A percentile compares a stretch with the other conserved stretches of the same genome.
Conservation (phyloP, 495 filamentous ascomycete species). For the Penicillium taxi region DNA sequence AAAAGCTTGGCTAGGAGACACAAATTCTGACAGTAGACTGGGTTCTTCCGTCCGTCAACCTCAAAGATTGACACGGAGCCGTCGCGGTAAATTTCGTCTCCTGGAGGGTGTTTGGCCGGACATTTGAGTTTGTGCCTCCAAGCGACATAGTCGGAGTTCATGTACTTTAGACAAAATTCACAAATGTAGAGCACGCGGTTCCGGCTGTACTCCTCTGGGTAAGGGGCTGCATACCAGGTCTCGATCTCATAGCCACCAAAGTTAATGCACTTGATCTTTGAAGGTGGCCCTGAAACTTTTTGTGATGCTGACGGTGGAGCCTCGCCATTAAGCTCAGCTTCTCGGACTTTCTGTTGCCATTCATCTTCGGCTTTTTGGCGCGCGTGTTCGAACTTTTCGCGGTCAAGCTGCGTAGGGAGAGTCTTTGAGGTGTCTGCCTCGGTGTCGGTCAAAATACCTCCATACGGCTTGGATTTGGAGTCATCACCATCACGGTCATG, state of each 20-base stretch:
- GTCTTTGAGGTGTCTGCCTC: slow-evolving; percentile 90
- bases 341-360: slow-evolving; percentile 60
- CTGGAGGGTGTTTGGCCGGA: slow-evolving; percentile 88
- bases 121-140: slow-evolving; percentile 99
- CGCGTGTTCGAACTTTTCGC: slow-evolving; percentile 78
- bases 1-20: slow-evolving; percentile 95
- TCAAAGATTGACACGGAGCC: slow-evolving; percentile 91
- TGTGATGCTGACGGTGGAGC: slow-evolving; percentile 41
- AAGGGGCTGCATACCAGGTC: slow-evolving; percentile 98
- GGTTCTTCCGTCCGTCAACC: slow-evolving; percentile 93
- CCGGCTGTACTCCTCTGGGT: slow-evolving; percentile 95
- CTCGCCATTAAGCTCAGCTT: slow-evolving; percentile 41
- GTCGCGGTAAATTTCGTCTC: slow-evolving; percentile 97
- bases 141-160: slow-evolving; percentile 96
- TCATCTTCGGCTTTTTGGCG: slow-evolving; percentile 84
- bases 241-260: slow-evolving; percentile 97
- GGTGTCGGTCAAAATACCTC: slow-evolving; percentile 78
- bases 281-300: slow-evolving; percentile 77
- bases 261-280: slow-evolving; percentile 97
- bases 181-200: slow-evolving; percentile 95
- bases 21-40: slow-evolving; percentile 95
- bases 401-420: slow-evolving; percentile 68
- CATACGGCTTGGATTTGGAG: slow-evolving; percentile 86
- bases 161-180: slow-evolving; percentile 98
- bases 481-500: slow-evolving; percentile 84